Evolutionary conservation across 2,329 filamentous ascomycete genomes (phyloP), one percentile per base, ranked within the genome.

Genomic region (Sclerotiophoma versabilis): DNA sequence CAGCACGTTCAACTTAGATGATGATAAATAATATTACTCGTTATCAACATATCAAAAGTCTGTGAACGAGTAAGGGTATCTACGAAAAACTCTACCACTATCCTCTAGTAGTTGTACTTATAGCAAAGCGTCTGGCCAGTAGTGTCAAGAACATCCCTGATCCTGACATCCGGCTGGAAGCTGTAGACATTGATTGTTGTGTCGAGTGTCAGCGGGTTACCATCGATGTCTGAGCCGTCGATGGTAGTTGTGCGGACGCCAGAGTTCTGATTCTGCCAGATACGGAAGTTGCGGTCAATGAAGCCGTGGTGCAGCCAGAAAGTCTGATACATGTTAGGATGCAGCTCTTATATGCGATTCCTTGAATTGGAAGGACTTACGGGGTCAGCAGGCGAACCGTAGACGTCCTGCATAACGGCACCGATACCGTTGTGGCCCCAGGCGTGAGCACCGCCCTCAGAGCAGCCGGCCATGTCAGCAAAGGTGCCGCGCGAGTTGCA

Each of bases 281-380:
- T 79, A 74, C 78, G 80, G 73, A 75, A 82, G 34, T 77, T 73
- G 36, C 79, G 76, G 68, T 83, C 81, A 41, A 83, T 76, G 64
- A 78, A 78, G 9, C 68, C 75, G 57, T 83, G 80, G 68, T 82
- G 80, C 25, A 80, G 71, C 65, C 72, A 83, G 71, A 83, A 83
- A 11, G 30, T 22, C 49, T 52, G 17, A 15, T 2, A 5, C 0
- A 19, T 26, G 23, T 52, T 46, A 52, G 49, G 2, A 9, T 20
- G 8, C 19, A 11, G 6, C 8, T 6, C 5, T n/a, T 6, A 4
- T 12, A 27, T 4, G 10, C 7, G 12, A n/a, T n/a, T n/a, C n/a
- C n/a, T n/a, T 14, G 11, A 8, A 8, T 22, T 15, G 23, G 6
- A 8, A 26, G 7, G 17, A 37, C 48, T 51, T 45, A 51, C 48